Evolutionary conservation across 2,329 filamentous ascomycete genomes (phyloP), one percentile per base, ranked within the genome.

Genomic region (Colletotrichum paranaense): DNA sequence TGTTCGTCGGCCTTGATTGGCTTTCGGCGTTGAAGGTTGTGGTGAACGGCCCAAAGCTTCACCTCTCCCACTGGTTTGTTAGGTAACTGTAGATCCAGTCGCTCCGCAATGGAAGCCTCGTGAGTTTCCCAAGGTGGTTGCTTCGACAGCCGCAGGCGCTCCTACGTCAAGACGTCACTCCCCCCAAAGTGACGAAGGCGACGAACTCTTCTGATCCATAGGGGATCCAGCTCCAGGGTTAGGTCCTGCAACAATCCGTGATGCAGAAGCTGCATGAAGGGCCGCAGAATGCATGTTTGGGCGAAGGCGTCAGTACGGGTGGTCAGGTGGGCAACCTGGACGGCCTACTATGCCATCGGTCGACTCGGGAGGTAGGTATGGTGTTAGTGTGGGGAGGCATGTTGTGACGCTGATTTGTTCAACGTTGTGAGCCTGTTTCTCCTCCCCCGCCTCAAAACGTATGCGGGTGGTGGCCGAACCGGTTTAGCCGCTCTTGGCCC

Each of bases 401-500:
- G 38, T 65, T 60, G 59, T 28, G 55, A 69, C 46, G 67, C 60
- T 65, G 59, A 69, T 73, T 73, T 59, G 70, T 60, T 26, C 59
- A 53, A 62, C 49, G 53, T 42, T 32, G 19, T 52, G 46, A 53
- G 59, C 53, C 24, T 60, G 53, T 59, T 64, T 64, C 66, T 62
- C 38, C 66, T 60, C 55, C 66, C 66, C 70, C 67, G 55, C 59
- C 70, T 46, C 66, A 56, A 35, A 65, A 24, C 38, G 19, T 32
- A 70, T 62, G 70, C 67, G 52, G 70, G 66, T 56, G n/a, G 46
- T 55, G n/a, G 56, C 46, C 11, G 53, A 73, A 63, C 56, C 32
- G 70, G 70, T 60, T 63, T 73, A 70, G 70, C 55, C 24, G 46
- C 56, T 65, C 60, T 73, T 73, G 66, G 67, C 70, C 32, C 55